A percentile compares a stretch with the other conserved stretches of the same genome.
These are phyloP conservation scores for Talaromyces trachyspermus DNA, from an alignment of 495 filamentous ascomycete species.

Conservation along the genomic window DNA sequence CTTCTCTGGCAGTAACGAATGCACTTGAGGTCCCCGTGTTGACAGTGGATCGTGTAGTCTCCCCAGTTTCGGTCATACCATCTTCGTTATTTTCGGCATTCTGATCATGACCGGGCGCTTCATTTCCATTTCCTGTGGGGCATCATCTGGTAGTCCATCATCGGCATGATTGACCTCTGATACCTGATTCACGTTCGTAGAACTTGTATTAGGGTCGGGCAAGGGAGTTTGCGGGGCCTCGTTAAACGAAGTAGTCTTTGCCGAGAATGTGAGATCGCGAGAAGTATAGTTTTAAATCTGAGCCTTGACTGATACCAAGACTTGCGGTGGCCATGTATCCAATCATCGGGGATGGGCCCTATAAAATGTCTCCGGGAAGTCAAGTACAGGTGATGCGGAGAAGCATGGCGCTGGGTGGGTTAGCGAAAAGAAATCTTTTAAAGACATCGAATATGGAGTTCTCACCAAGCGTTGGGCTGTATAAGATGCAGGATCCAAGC, in stretches of 20 bases:
- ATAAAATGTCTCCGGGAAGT: conserved; percentile 60
- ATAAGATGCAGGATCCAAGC: conserved; percentile 39
- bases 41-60: background rate
- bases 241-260: conserved; percentile 12
- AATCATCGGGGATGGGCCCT: conserved; percentile 61
- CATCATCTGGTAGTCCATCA: background rate
- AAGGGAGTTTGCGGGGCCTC: background rate
- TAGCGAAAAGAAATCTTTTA: conserved; percentile 2
- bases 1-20: conserved; percentile 27
- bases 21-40: conserved; percentile 16
- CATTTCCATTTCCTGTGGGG: background rate
- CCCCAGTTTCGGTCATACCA: background rate
- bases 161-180: background rate
- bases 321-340: conserved; percentile 58
- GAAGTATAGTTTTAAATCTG: conserved; percentile 51
- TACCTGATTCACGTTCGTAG: conserved; percentile 7
- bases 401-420: conserved; percentile 49
- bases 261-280: conserved; percentile 46
- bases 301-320: conserved; percentile 54
- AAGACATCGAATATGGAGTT: background rate
- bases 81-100: background rate
- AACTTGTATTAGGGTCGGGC: background rate
- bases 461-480: conserved; percentile 49
- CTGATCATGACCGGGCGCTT: background rate
- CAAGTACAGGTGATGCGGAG: conserved; percentile 53